phyloP scores from a whole-genome alignment of 352 stramenopile genomes.

The Elongisporangium anandrum region DNA sequence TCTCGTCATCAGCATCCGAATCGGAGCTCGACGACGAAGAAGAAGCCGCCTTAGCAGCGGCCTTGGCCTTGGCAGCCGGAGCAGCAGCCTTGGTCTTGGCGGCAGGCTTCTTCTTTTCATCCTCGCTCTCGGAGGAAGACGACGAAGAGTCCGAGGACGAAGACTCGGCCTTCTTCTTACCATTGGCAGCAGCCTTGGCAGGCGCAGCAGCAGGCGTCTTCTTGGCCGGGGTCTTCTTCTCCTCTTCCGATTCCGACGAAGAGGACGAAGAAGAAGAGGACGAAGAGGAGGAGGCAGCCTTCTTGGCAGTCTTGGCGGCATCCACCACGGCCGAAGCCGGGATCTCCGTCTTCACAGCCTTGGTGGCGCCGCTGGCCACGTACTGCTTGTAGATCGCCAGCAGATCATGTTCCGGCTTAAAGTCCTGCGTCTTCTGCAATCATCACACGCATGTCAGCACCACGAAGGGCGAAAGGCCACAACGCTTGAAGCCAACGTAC shows the following conservation, averaged over 20 bases:
- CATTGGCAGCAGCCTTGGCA: conserved; percentile 13
- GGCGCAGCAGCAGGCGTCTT: conserved; percentile 10
- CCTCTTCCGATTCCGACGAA: conserved; percentile 24
- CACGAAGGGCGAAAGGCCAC: conserved; percentile 6
- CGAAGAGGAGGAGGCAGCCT: conserved; percentile 19
- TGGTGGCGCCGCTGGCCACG: conserved; percentile 35
- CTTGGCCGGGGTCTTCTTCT: conserved; percentile 19
- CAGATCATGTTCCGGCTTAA: conserved; percentile 61
- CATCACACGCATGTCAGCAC: conserved; percentile 4
- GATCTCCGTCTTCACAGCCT: conserved; percentile 52
- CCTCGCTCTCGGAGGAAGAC: conserved; percentile 9
- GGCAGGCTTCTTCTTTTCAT: conserved; percentile 19
- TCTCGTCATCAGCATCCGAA: conserved; percentile 49
- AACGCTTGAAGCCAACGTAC: conserved; percentile 18
- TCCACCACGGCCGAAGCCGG: conserved; percentile 48
- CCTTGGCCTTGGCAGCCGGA: conserved; percentile 15
- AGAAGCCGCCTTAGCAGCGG: conserved; percentile 19
- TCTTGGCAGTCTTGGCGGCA: conserved; percentile 46
- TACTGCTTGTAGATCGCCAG: conserved; percentile 74
- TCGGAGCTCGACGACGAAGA: conserved; percentile 35
- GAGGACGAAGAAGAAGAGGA: conserved; percentile 34
- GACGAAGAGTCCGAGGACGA: conserved; percentile 15
- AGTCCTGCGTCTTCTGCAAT: conserved; percentile 38
- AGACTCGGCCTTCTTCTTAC: conserved; percentile 7
- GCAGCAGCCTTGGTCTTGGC: conserved; percentile 9